phyloP scores from a whole-genome alignment of 345 rosid species.

The Turnera subulata region DNA sequence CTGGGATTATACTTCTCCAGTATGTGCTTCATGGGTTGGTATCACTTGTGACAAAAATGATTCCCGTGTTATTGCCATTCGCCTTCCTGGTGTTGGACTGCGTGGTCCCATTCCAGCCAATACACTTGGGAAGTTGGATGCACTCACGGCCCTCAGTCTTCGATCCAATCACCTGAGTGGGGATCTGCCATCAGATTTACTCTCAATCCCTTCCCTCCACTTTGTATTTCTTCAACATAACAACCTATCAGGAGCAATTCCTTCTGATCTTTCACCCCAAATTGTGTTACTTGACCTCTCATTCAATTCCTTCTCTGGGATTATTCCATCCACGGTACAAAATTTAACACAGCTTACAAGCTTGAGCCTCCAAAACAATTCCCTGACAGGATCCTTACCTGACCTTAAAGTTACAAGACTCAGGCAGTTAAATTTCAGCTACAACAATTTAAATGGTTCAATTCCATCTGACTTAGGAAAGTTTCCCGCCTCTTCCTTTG shows the following conservation, averaged over 20 bases:
- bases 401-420: constrained; percentile 46
- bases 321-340: constrained; percentile 47
- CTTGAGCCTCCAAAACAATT: constrained; percentile 65
- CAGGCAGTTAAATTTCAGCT: constrained; percentile 64
- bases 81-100: constrained; percentile 78
- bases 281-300: constrained; percentile 71
- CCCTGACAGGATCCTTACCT: constrained; percentile 63
- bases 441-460: constrained; percentile 71
- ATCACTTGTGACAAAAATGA: constrained; percentile 52
- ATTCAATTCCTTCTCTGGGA: constrained; percentile 61
- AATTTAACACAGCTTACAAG: constrained; percentile 53
- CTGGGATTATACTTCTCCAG: constrained; percentile 50
- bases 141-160: constrained; percentile 68
- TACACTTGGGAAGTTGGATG: constrained; percentile 74
- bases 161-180: constrained; percentile 65
- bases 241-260: constrained; percentile 73
- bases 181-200: constrained; percentile 61
- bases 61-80: constrained; percentile 59
- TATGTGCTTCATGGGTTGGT: constrained; percentile 78
- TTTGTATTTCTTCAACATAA: constrained; percentile 65
- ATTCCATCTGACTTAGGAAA: constrained; percentile 59
- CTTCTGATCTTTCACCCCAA: constrained; percentile 44
- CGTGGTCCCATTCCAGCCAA: constrained; percentile 70
- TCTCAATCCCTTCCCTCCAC: constrained; percentile 70
- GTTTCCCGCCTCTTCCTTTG: constrained; percentile 66